Conservation (phyloP, 805 yeast genomes). For the Priceomyces castillae region DNA sequence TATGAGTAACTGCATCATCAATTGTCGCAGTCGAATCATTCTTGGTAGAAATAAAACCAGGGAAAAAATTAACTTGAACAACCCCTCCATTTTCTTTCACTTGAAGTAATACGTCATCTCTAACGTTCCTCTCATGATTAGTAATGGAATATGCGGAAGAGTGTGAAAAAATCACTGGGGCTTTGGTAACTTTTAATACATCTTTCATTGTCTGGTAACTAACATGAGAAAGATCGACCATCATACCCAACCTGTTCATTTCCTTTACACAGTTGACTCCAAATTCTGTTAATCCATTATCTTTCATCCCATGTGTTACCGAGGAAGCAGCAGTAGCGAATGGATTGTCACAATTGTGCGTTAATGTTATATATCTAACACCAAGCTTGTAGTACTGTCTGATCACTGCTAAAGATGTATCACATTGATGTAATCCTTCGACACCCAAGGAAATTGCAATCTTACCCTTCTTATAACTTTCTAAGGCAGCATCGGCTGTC, state of each 20-base stretch:
- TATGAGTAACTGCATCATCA: constrained; percentile 48
- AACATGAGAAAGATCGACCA: constrained; percentile 51
- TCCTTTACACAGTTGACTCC: constrained; percentile 44
- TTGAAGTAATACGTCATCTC: constrained; percentile 25
- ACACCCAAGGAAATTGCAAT: constrained; percentile 51
- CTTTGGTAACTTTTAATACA: constrained; percentile 33
- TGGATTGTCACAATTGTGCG: constrained; percentile 57
- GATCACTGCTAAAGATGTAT: constrained; percentile 46
- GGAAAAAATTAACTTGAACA: constrained; percentile 46
- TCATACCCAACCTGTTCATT: constrained; percentile 53
- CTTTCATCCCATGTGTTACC: constrained; percentile 43
- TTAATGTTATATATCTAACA: constrained; percentile 51
- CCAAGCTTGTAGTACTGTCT: constrained; percentile 50
- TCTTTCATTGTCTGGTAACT: constrained; percentile 48
- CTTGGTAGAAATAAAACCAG: constrained; percentile 30
- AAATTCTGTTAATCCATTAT: constrained; percentile 40
- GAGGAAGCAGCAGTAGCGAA: constrained; percentile 56
- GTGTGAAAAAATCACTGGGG: constrained; percentile 52
- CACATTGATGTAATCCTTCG: constrained; percentile 55
- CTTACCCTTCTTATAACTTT: constrained; percentile 28
- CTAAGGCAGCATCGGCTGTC: constrained; percentile 40
- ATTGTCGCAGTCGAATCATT: constrained; percentile 31
- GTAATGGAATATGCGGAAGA: constrained; percentile 42
- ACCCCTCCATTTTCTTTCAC: constrained; percentile 47
- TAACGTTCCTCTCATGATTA: constrained; percentile 34